phyloP scores from a whole-genome alignment of 1,284 basidiomycete genomes.

The Papiliotrema nemorosa region DNA sequence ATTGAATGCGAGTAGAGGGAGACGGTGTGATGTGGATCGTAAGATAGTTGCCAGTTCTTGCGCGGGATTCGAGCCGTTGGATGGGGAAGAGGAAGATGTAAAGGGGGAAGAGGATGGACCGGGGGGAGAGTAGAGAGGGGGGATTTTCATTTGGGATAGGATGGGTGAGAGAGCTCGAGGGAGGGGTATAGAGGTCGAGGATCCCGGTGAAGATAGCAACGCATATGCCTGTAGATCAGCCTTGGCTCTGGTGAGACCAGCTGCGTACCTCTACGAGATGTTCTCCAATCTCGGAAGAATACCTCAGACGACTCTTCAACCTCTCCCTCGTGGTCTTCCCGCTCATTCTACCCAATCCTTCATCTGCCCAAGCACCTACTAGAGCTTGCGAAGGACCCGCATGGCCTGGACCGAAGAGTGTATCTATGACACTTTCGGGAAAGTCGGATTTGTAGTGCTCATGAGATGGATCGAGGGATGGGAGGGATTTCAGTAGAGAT shows the following conservation, averaged over 20 bases:
- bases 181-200: constrained; percentile 29
- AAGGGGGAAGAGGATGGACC: constrained; percentile 2
- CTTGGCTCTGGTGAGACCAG: background rate
- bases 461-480: constrained; percentile 15
- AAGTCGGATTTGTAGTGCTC: constrained; percentile 7
- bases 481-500: constrained; percentile 25
- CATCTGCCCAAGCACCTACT: constrained; percentile 32
- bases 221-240: constrained; percentile 34
- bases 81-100: constrained; percentile 1
- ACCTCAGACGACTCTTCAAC: constrained; percentile 25
- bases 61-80: background rate
- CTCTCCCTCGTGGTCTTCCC: constrained; percentile 3
- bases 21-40: constrained; percentile 10
- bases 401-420: constrained; percentile 31
- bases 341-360: constrained; percentile 21
- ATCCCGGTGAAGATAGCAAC: constrained; percentile 28
- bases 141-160: background rate
- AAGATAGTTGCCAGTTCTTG: background rate
- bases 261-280: constrained; percentile 38
- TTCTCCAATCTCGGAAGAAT: constrained; percentile 31
- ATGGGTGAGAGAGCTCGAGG: constrained; percentile 16
- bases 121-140: constrained; percentile 8
- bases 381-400: constrained; percentile 24
- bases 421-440: constrained; percentile 28
- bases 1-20: constrained; percentile 29